Evolutionary conservation across 2,329 filamentous ascomycete genomes (phyloP).

Genomic region (Phialophora macrospora): DNA sequence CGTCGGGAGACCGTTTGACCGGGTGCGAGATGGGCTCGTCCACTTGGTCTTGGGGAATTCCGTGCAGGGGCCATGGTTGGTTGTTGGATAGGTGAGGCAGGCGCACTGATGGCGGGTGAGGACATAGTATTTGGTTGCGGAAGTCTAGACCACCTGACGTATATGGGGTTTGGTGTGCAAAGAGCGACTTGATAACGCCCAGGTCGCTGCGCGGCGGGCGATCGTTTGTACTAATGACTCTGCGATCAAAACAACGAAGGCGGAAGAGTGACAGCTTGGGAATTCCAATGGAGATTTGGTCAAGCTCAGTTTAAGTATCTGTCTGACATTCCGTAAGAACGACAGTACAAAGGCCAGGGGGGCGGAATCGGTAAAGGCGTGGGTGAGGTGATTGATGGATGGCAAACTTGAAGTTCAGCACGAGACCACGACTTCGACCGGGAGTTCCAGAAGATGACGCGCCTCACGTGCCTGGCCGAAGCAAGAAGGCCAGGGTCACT

Average conservation of each 20-base stretch:
- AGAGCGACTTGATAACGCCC: neutral
- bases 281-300: neutral
- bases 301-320: neutral
- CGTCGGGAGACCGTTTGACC: slow-evolving; percentile 14
- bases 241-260: neutral
- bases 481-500: too few species aligned
- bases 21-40: slow-evolving; percentile 16
- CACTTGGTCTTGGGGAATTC: slow-evolving; percentile 7
- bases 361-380: neutral
- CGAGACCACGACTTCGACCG: neutral
- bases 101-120: neutral
- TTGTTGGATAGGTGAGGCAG: slow-evolving; percentile 13
- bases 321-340: neutral
- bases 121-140: slow-evolving; percentile 8
- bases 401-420: neutral
- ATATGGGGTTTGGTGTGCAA: neutral
- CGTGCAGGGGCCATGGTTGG: slow-evolving; percentile 8
- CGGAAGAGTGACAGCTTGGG: neutral
- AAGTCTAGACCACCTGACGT: neutral
- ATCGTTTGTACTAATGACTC: neutral
- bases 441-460: neutral
- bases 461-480: neutral
- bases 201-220: too few species aligned
- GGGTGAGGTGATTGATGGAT: neutral
- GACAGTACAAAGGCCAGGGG: neutral